Base-by-base conservation (phyloP, 495 filamentous ascomycete genomes). In the Penicillium cataractarum region DNA sequence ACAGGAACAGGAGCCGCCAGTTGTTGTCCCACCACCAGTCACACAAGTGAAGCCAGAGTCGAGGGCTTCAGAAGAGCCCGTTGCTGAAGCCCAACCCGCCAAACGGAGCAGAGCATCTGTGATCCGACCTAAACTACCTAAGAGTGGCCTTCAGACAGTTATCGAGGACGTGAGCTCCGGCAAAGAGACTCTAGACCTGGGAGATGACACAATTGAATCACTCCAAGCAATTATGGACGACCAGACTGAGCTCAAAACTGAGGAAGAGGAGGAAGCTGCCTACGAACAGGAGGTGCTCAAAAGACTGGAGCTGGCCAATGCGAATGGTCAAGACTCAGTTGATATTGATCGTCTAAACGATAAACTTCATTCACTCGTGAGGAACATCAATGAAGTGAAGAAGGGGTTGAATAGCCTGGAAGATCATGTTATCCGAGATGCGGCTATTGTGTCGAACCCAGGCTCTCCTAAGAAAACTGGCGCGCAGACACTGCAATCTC, bases 341-440 rank as follows among this genome's bases (percentile, higher is more conserved):
- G 79, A 88, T 15, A 72, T 87, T n/a, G 77, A 82, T 35, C 78
- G 83, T 52, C 81, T 92, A 78, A 83, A 82, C 57, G 78, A 82
- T 61, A 83, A 85, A 6, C 72, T 90, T 12, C 75, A 81, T 52
- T 86, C 83, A 3, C 81, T 90, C 22, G 78, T 82, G 33, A 76
- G 83, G 3, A 86, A 86, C 59, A 90, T 93, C 61, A 82, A 82
- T 2, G 85, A 87, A 24, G 84, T 90, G 22, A 88, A 87, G 61
- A 80, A 83, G 53, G 89, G 88, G 2, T 85, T 92, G 35, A 81
- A 86, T 63, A 79, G 83, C 17, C 76, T 92, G n/a, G 88, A 90
- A 74, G 76, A 83, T 33, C 80, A 85, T 57, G 76, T 91, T 32
- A 79, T 77, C 31, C 74, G 70, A 2, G 74, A 82, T n/a, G 62